Base-by-base conservation (phyloP, 1,284 basidiomycete genomes). In the Cutaneotrichosporon arboriforme region DNA sequence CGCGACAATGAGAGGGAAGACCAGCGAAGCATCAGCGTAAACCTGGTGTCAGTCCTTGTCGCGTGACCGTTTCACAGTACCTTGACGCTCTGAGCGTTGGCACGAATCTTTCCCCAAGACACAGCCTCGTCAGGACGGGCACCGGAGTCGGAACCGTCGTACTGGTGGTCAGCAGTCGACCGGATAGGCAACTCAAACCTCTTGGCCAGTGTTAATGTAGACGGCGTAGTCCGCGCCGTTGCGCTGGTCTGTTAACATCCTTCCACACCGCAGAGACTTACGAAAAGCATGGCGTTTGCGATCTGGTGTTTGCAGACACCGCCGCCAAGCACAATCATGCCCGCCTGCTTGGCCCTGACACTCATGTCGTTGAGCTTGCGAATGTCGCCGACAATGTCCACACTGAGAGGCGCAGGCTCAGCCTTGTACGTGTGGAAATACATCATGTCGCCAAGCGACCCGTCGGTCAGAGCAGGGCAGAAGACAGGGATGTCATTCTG, bases 221-320 rank as follows among this genome's bases (percentile, higher is more conserved):
- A 99, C 94, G 4, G 93, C 91, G 67, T 84, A 98, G 72, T 99
- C 96, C 4, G 96, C 96, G 3, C 96, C 96, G 68, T 98, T 98
- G 36, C 94, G 35, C 43, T 51, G 37, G 22, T 38, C 14, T 44
- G 51, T 23, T n/a, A 41, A 33, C 18, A 12, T n/a, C 21, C 26
- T 14, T 15, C 9, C 18, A 18, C 4, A 2, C 23, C 8, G 10
- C 13, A 18, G 20, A 10, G 5, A 74, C 80, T 68, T 72, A 94
- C 92, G 69, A 98, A 97, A 20, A 99, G 79, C 96, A 99, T 97
- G 1, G 94, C 93, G 68, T 99, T 99, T 15, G 93, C 93, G 54
- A 99, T 97, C 70, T 98, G 96, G 72, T 98, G 96, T 75, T 98
- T 99, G 80, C 94, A 97, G 8, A 99, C 94, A 1, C 96, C 96